phyloP scores from a whole-genome alignment of 257 asterid genomes.

The Primulina eburnea region DNA sequence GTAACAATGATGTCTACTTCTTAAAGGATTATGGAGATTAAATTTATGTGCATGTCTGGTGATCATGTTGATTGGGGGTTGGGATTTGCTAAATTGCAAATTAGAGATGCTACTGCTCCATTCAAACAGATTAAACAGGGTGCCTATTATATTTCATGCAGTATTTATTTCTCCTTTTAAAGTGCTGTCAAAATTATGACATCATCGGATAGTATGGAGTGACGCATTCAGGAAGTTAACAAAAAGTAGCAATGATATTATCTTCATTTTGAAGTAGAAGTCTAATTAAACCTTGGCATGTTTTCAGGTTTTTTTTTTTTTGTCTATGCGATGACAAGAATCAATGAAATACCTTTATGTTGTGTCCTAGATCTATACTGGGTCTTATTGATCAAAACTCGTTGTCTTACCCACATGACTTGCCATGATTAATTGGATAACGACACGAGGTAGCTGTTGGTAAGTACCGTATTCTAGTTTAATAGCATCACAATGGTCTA shows the following conservation, averaged over 20 bases:
- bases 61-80: background rate
- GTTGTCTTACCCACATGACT: background rate
- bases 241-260: background rate
- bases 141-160: background rate
- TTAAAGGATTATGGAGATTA: background rate
- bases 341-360: too few species aligned
- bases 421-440: too few species aligned
- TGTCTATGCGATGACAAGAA: background rate
- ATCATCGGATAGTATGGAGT: conserved; percentile 4
- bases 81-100: background rate
- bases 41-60: background rate
- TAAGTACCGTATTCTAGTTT: background rate
- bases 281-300: background rate
- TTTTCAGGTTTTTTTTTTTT: background rate
- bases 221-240: conserved; percentile 1
- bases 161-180: background rate
- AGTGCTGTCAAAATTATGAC: background rate
- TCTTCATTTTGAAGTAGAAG: background rate
- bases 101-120: background rate
- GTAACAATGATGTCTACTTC: conserved; percentile 29
- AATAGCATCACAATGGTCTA: background rate
- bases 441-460: background rate
- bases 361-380: too few species aligned
- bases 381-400: background rate
- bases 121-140: background rate